Percentiles rank a stretch among this genome's conserved stretches.
Conservation (phyloP, 2,329 filamentous ascomycete genomes). For the Alternaria sp. region DNA sequence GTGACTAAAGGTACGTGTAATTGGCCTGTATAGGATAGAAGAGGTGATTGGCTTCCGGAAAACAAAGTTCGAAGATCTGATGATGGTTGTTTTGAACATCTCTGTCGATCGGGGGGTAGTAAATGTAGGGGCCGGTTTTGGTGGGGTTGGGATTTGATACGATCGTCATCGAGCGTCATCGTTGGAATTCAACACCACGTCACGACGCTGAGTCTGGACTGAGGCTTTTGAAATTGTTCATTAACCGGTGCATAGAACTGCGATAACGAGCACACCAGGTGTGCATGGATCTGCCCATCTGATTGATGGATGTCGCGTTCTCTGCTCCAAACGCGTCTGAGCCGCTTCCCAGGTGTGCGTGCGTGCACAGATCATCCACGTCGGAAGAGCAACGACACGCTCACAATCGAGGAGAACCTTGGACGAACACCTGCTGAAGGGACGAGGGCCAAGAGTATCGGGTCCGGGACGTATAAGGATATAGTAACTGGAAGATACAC, state of each 20-base stretch:
- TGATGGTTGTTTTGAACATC: not conserved
- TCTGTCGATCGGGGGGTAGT: not conserved
- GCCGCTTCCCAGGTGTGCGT: not conserved
- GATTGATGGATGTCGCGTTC: not conserved
- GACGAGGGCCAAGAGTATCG: not conserved
- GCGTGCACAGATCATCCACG: not conserved
- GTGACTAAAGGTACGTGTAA: not conserved
- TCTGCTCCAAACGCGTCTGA: not conserved
- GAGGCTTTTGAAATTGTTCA: not conserved
- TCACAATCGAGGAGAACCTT: not conserved
- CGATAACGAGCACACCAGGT: not conserved
- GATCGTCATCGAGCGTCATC: slow-evolving; percentile 17
- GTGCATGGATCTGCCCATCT: not conserved
- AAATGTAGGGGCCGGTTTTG: slow-evolving; percentile 3
- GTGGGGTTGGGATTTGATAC: slow-evolving; percentile 9
- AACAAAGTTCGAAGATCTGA: not conserved
- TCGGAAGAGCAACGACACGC: not conserved
- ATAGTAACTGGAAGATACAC: not conserved
- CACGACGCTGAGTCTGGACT: slow-evolving; percentile 2
- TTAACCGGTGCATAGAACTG: not conserved
- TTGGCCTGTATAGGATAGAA: not conserved
- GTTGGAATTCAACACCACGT: slow-evolving; percentile 7
- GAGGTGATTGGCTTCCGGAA: not conserved
- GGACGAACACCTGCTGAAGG: not conserved
- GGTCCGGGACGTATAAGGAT: not conserved